phyloP scores from a whole-genome alignment of 2,329 filamentous ascomycete species.

The Clarireedia homoeocarpa region DNA sequence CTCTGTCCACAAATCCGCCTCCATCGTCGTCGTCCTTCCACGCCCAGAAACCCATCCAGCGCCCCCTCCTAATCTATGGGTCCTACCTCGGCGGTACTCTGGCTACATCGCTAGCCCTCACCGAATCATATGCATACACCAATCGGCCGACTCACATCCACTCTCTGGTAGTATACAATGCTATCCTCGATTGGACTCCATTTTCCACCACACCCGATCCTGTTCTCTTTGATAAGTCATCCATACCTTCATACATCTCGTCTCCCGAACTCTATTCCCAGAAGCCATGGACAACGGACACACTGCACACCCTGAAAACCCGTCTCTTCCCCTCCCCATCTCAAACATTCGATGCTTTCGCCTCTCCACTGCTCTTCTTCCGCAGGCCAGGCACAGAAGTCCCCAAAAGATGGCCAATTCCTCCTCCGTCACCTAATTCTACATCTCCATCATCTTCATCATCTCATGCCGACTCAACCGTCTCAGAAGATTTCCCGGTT shows the following conservation, averaged over 20 bases:
- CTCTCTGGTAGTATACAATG: conserved; percentile 49
- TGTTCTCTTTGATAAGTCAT: not conserved
- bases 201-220: conserved; percentile 42
- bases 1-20: conserved; percentile 1
- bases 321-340: conserved; percentile 42
- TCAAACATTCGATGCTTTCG: conserved; percentile 52
- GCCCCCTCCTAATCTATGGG: conserved; percentile 39
- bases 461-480: not conserved
- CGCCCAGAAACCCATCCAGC: conserved; percentile 27
- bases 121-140: conserved; percentile 40
- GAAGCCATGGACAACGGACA: conserved; percentile 13
- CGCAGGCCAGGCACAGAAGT: conserved; percentile 37
- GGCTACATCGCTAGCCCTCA: conserved; percentile 49
- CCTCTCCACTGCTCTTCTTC: conserved; percentile 51
- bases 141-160: conserved; percentile 25
- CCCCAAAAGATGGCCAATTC: conserved; percentile 17
- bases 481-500: not conserved
- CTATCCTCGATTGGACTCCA: conserved; percentile 57
- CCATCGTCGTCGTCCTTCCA: not conserved
- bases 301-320: conserved; percentile 30
- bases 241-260: not conserved
- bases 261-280: not conserved
- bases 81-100: conserved; percentile 51
- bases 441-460: not conserved
- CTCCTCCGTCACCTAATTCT: not conserved